Evolutionary conservation across 306 rosid genomes (phyloP).

Genomic region (Mimosa pudica): DNA sequence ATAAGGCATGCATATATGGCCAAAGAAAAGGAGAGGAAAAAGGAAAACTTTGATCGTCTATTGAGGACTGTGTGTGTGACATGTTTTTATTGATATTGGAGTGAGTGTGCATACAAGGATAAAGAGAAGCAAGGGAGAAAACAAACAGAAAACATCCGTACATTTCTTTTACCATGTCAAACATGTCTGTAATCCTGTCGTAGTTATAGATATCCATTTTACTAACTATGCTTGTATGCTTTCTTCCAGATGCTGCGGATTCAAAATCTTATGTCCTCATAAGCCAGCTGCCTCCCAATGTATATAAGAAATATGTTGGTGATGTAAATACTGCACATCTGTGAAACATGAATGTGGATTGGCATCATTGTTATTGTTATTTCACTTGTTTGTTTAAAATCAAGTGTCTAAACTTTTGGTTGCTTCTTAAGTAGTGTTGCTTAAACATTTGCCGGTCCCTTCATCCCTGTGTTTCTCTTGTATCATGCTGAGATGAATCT

Average conservation of each 20-base stretch:
- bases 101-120: neutral
- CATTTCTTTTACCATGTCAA: no score
- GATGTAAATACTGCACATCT: slow-evolving; percentile 58
- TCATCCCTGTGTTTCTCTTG: neutral
- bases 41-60: no score
- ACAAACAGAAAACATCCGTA: neutral
- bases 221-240: slow-evolving; percentile 9
- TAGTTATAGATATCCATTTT: slow-evolving; percentile 2
- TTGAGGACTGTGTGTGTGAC: neutral
- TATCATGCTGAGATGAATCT: neutral
- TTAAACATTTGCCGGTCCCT: neutral
- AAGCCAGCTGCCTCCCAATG: slow-evolving; percentile 64
- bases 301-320: slow-evolving; percentile 68
- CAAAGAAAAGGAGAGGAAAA: neutral
- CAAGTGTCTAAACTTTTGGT: neutral
- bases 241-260: slow-evolving; percentile 58
- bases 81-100: neutral
- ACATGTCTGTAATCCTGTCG: no score
- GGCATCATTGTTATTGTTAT: no score
- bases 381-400: neutral
- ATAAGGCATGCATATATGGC: neutral
- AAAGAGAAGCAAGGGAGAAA: neutral
- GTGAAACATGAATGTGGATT: no score
- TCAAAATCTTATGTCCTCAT: slow-evolving; percentile 69
- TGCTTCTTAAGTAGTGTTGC: neutral